Evolutionary conservation across 352 stramenopile genomes (phyloP), one percentile per base, ranked within the genome.

Genomic region (Elongisporangium senticosum): DNA sequence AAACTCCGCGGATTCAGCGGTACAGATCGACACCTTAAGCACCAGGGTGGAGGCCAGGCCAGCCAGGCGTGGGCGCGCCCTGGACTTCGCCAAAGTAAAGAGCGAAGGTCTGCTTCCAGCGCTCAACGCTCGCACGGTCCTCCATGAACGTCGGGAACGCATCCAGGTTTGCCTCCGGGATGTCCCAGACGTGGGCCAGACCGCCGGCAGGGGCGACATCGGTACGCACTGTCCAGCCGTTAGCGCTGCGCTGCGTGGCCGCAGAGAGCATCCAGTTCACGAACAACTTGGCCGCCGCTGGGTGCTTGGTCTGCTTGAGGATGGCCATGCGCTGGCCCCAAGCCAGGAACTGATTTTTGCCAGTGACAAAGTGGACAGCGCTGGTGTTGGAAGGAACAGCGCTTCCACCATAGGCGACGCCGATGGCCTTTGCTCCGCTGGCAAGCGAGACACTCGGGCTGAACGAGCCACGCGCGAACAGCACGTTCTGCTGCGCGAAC

Each of bases 321-420:
- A 85, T 83, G 28, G 74, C 73, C 28, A 83, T 67, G 61, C 74
- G 74, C 60, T 86, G 77, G 24, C 72, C 72, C 74, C 74, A 86
- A 3, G 61, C 40, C 21, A 84, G 49, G 49, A 68, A 82, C 26
- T 72, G 63, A 21, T 62, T 69, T 14, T 62, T 70, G 54, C 63
- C 65, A 14, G 52, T 62, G 11, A 71, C 56, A n/a, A 66, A 54
- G 19, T 55, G 65, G 26, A 65, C 57, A 43, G 63, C 66, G 33
- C 57, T 28, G 4, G 67, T 50, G n/a, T n/a, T n/a, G 4, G 63
- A 57, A 19, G 23, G 23, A 2, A 26, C 23, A 26, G 15, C 39
- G 58, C 22, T 39, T 14, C 51, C 47, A 56, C 55, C 64, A 71
- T 10, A 56, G 22, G 49, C 69, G 3, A 71, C 57, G 0, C 54